Base-by-base conservation (phyloP, 768 basidiomycete genomes). In the Tylopilus subfusipes region DNA sequence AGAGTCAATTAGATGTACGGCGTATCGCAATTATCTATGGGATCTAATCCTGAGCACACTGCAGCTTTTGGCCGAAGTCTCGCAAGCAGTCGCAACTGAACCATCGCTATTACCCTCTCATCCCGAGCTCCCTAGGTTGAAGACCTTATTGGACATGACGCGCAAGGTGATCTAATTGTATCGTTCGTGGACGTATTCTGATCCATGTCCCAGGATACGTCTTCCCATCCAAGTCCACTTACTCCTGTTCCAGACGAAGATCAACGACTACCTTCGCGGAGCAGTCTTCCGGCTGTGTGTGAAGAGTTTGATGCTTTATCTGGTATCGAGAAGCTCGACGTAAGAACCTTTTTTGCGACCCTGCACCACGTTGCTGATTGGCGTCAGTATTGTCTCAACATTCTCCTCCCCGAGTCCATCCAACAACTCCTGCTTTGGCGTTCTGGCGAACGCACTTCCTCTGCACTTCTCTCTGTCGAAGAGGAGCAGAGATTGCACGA, bases 351-450 rank as follows among this genome's bases (percentile, higher is more conserved):
- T 33, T 9, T 43, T 38, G 42, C 21, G 38, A 38, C 10, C 29
- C 16, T 2, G 10, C n/a, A 24, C 19, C 6, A 29, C 30, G 9
- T 42, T 40, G 3, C 11, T 22, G 14, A 29, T 57, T 16, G 18
- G 34, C 18, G 16, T 8, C 16, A 90, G 86, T 91, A 90, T 59
- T 88, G 86, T 63, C 69, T 81, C 34, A 82, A 86, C 54, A 77
- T 92, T 29, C 79, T 92, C 12, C 75, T 90, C 5, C 86, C 83
- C 3, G 89, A 90, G 67, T 78, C 85, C 4, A 75, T 88, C 38
- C 73, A 84, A 40, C 90, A 92, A 62, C 74, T 92, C 10, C 73
- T 88, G n/a, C 70, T 90, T 14, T 90, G 88, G 86, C 81, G 86
- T 12, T 72, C 72, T 16, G 87, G 85, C 1, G 68, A 77, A 33